Base-by-base conservation (phyloP, 371 early-diverging fungal genomes). In the Syncephalis plumigaleata region DNA sequence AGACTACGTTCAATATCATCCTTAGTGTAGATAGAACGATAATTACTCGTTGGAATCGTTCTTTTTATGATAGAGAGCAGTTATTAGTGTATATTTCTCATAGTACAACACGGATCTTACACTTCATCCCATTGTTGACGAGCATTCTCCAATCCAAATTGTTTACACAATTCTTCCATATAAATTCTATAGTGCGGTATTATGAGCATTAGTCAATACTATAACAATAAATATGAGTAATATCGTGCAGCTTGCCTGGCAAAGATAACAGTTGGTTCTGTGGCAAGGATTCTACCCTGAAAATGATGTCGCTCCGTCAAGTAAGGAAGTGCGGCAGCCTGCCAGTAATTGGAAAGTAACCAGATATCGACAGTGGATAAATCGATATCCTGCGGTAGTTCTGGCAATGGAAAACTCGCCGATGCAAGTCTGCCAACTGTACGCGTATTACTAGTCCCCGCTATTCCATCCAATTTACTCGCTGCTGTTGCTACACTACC, bases 271-370 rank as follows among this genome's bases (percentile, higher is more conserved):
- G 84, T 77, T 0, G 88, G 84, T 53, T 84, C 89, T 0, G 87
- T 87, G 1, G 84, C 81, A 61, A 71, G 72, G 7, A 90, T 76
- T 17, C 68, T 68, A 13, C 91, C 91, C 37, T 75, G 68, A 55
- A 91, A 91, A 20, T 73, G 78, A 7, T 83, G 67, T 60, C 78
- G 81, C 50, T 89, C 90, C 0, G 87, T 87, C 46, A 89, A 57
- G 48, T 68, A 90, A 9, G 91, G 91, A 25, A 91, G 61, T 21
- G 84, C 80, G 22, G 77, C 60, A 62, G 84, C 75, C 36, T 77
- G 71, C 43, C 76, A 70, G 53, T 67, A 71, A 61, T 84, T 80
- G 43, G 85, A 68, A 36, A 91, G 64, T 7, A 91, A 58, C 8
- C 90, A 70, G 36, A 80, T 67, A 57, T 89, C 88, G 25, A 91